phyloP scores from a whole-genome alignment of 805 yeast species.

The Ogataea wickerhamii region DNA sequence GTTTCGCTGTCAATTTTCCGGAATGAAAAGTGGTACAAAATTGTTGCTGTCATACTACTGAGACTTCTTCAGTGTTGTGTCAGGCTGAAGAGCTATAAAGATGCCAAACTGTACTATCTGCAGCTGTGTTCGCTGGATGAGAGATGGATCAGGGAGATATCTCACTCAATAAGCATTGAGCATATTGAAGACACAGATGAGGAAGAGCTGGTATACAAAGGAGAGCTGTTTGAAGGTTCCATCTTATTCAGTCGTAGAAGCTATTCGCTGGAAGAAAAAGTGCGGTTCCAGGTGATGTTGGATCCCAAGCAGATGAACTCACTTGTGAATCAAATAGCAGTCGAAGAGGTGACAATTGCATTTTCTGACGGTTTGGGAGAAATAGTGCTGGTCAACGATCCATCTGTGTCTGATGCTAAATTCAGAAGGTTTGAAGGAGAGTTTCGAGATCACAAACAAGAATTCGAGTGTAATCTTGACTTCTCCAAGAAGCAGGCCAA shows the following conservation, averaged over 20 bases:
- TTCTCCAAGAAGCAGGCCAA: constrained; percentile 11
- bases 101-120: constrained; percentile 32
- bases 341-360: constrained; percentile 20
- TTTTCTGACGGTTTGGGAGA: constrained; percentile 16
- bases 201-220: constrained; percentile 15
- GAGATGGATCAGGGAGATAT: constrained; percentile 5
- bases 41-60: constrained; percentile 33
- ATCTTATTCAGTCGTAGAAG: constrained; percentile 17
- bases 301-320: constrained; percentile 24
- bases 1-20: constrained; percentile 36
- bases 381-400: constrained; percentile 14
- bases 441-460: constrained; percentile 3
- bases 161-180: constrained; percentile 5
- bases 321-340: constrained; percentile 13
- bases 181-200: constrained; percentile 5
- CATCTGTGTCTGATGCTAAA: not conserved
- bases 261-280: constrained; percentile 20
- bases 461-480: constrained; percentile 17
- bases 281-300: constrained; percentile 32
- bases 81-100: constrained; percentile 30
- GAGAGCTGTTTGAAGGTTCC: constrained; percentile 16
- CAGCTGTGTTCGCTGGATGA: constrained; percentile 30
- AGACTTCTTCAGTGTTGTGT: constrained; percentile 39
- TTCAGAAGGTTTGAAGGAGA: constrained; percentile 4
- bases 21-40: constrained; percentile 39